phyloP scores from a whole-genome alignment of 352 stramenopile genomes.

The Phytopythium montanum region DNA sequence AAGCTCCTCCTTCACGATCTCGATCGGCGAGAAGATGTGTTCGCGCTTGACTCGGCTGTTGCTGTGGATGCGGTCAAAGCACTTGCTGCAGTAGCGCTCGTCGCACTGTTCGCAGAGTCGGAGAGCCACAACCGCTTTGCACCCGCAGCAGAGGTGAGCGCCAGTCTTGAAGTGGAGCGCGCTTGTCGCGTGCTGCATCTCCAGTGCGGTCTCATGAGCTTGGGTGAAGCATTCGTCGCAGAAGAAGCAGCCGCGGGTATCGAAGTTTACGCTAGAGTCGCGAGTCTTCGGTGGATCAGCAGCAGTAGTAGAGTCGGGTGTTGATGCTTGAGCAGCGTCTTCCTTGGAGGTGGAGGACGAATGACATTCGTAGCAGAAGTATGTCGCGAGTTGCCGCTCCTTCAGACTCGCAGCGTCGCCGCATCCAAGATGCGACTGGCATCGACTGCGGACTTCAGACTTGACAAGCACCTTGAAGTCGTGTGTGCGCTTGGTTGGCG shows the following conservation, averaged over 20 bases:
- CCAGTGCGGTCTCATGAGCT: constrained; percentile 43
- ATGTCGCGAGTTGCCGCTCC: constrained; percentile 23
- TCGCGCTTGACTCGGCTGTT: constrained; percentile 25
- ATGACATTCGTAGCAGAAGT: constrained; percentile 38
- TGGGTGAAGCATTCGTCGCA: constrained; percentile 57
- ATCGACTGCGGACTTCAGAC: constrained; percentile 20
- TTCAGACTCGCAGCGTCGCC: not conserved
- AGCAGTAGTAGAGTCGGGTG: not conserved
- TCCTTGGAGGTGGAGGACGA: not conserved
- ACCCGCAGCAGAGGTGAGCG: constrained; percentile 55
- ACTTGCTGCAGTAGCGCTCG: constrained; percentile 54
- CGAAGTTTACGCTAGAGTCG: not conserved
- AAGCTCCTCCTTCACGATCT: constrained; percentile 59
- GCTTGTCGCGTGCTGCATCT: constrained; percentile 32
- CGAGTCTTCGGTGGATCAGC: not conserved
- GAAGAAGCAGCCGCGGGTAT: constrained; percentile 38
- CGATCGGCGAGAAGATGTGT: constrained; percentile 36
- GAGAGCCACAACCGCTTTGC: constrained; percentile 31
- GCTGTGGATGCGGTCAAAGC: constrained; percentile 38
- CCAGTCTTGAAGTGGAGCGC: constrained; percentile 51
- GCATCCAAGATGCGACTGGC: constrained; percentile 22
- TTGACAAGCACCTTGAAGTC: constrained; percentile 49
- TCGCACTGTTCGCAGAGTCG: constrained; percentile 53
- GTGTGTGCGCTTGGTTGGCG: constrained; percentile 25
- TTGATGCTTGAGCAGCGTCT: not conserved